Base-by-base conservation (phyloP, 768 basidiomycete species). In the Ephemerocybe angulata region DNA sequence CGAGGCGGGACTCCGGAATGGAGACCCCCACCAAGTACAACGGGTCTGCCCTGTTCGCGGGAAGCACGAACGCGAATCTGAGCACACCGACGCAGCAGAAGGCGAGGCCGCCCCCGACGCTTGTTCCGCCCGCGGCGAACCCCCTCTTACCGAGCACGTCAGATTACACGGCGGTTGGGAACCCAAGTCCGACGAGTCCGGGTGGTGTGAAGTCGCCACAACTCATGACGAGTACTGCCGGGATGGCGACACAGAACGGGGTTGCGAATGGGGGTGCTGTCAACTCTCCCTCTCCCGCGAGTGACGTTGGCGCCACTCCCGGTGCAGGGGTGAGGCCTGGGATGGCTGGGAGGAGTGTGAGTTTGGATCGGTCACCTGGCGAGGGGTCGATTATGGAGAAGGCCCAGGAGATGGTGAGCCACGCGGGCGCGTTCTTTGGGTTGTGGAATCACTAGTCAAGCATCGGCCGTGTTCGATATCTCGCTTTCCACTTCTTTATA, bases 331-430 rank as follows among this genome's bases (percentile, higher is more conserved):
- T n/a, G n/a, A n/a, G n/a, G n/a, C n/a, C n/a, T n/a, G n/a, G n/a
- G n/a, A n/a, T n/a, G n/a, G n/a, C n/a, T n/a, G n/a, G n/a, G n/a
- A n/a, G n/a, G n/a, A n/a, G 38, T 51, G 46, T 27, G 5, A 2
- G 24, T 25, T 44, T 53, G 35, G 29, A 56, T 29, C 59, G 55
- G 15, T 29, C 56, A 1, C 60, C 38, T 19, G 63, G 58, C 11
- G 67, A 68, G 37, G 53, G 52, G 24, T 73, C 74, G 31, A 75
- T 79, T 22, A 73, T 79, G 27, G 71, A 70, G 44, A 79, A 79
- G 64, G 77, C 91, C 22, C 88, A 86, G 19, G 90, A 87, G 51
- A 88, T 94, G 37, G 87, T 93, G 55, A 85, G 82, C 41, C 85
- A 80, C 50, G 92, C 92, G 2, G 85, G 89, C 19, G 88, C 88